Base-by-base conservation (phyloP, 1,139 yeast genomes). In the Diutina pseudorugosa region DNA sequence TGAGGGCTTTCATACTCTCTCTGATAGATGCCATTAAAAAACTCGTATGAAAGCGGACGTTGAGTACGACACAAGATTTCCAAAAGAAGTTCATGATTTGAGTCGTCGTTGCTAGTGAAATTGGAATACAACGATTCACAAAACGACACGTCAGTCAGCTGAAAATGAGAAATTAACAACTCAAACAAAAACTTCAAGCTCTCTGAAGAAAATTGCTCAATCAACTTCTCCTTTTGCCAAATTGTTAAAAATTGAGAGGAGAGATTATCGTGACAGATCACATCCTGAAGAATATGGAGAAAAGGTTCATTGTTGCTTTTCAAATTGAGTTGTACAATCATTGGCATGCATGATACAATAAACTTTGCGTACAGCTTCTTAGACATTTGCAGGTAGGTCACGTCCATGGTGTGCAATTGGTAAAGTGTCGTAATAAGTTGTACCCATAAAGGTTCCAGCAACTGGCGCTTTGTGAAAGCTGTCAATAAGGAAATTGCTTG, bases 41-140 rank as follows among this genome's bases (percentile, higher is more conserved):
- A 80, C 2, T 66, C 66, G 4, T 71, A 66, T 0, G 85, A 76
- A 51, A 82, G 62, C 0, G 82, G 68, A 57, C 73, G 77, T 55
- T 77, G 77, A 1, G 73, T 67, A 5, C 64, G 57, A 2, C 64
- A 55, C 74, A 66, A 51, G 77, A 64, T 27, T 65, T 65, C 18
- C 61, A 81, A 65, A 40, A 80, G 62, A 0, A 57, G 51, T 43
- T 76, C 73, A 0, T 80, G 63, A 27, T 74, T 60, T 1, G 61
- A 55, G 16, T 65, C 60, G 1, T 60, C 56, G 2, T 54, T 55
- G 9, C 60, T 53, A 2, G 71, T 67, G 12, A 80, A 68, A 8
- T 65, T 51, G 16, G 65, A 60, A 58, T 71, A 80, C 2, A 76
- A 57, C 6, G 68, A 65, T 61, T 81, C 85, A 57, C 75, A 72